Evolutionary conservation across 805 yeast species (phyloP).

Genomic region (Debaryomyces castellii): DNA sequence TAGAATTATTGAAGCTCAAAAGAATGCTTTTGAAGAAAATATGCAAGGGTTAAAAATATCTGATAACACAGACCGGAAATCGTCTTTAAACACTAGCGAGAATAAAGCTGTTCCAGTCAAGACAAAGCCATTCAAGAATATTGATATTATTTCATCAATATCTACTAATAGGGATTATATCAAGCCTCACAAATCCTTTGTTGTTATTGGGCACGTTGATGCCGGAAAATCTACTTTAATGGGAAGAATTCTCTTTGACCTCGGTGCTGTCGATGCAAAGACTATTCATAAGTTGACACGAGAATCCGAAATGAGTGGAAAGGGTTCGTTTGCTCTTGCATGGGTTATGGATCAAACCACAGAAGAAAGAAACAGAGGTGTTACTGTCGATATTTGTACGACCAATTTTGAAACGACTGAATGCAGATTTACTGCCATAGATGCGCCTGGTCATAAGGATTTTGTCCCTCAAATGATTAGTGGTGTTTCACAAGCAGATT

Average conservation of each 20-base stretch:
- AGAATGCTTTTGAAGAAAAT: conserved; percentile 35
- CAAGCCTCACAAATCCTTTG: conserved; percentile 66
- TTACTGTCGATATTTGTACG: conserved; percentile 75
- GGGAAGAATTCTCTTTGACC: conserved; percentile 69
- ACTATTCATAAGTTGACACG: conserved; percentile 60
- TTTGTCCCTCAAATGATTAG: conserved; percentile 86
- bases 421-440: conserved; percentile 66
- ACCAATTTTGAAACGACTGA: conserved; percentile 58
- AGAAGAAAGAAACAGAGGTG: conserved; percentile 76
- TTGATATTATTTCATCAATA: conserved; percentile 47
- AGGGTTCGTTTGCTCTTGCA: conserved; percentile 78
- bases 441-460: conserved; percentile 84
- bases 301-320: conserved; percentile 68
- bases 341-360: conserved; percentile 83
- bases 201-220: conserved; percentile 84
- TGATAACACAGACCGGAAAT: conserved; percentile 3
- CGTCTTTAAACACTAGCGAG: background rate
- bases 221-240: conserved; percentile 81
- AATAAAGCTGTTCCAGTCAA: conserved; percentile 11
- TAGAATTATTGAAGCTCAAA: conserved; percentile 58
- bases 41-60: conserved; percentile 26
- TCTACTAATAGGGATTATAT: conserved; percentile 24
- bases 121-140: conserved; percentile 43
- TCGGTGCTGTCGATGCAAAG: conserved; percentile 64
- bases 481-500: conserved; percentile 77